A percentile compares a stretch with the other conserved stretches of the same genome.
These are phyloP conservation scores for Berkeleyomyces rouxiae DNA, from an alignment of 2,329 filamentous ascomycete species.

Conservation along the genomic window DNA sequence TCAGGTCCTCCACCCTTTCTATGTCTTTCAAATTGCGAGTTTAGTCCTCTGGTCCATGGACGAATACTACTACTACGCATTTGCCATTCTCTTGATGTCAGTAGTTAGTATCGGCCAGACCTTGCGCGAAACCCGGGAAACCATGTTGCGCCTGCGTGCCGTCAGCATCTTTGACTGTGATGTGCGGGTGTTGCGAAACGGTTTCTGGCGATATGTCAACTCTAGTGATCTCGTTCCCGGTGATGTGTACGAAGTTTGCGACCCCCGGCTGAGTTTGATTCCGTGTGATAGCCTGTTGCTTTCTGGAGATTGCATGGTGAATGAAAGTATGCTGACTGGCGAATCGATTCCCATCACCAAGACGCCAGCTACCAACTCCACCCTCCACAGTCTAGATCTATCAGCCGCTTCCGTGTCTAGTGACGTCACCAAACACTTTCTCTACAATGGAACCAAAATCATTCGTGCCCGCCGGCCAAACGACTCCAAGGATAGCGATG, in stretches of 20 bases:
- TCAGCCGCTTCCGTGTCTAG: slow-evolving; percentile 68
- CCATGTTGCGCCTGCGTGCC: slow-evolving; percentile 77
- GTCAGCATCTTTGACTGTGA: slow-evolving; percentile 93
- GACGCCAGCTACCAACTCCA: slow-evolving; percentile 63
- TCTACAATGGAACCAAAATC: slow-evolving; percentile 92
- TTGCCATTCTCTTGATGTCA: slow-evolving; percentile 89
- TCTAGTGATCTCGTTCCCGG: slow-evolving; percentile 85
- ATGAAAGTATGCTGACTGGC: slow-evolving; percentile 91
- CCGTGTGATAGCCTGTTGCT: slow-evolving; percentile 85
- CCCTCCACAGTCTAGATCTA: slow-evolving; percentile 59
- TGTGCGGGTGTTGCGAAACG: slow-evolving; percentile 78
- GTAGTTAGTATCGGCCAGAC: slow-evolving; percentile 81
- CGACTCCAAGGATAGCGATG: slow-evolving; percentile 70
- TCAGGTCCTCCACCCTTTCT: slow-evolving; percentile 82
- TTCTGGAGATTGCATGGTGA: slow-evolving; percentile 92
- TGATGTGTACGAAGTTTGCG: slow-evolving; percentile 92
- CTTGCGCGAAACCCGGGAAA: slow-evolving; percentile 73
- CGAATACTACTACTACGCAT: slow-evolving; percentile 93
- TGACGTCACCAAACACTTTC: slow-evolving; percentile 70
- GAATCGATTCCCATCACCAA: slow-evolving; percentile 97
- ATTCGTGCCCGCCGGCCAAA: slow-evolving; percentile 79
- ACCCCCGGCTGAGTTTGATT: slow-evolving; percentile 73
- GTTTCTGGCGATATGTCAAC: slow-evolving; percentile 82
- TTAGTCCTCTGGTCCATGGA: slow-evolving; percentile 88
- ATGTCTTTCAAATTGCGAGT: slow-evolving; percentile 94